Percentiles rank a stretch among this genome's conserved stretches.
Evolutionary conservation across 2,329 filamentous ascomycete species (phyloP).

Genomic region (Acrodontium crateriforme): DNA sequence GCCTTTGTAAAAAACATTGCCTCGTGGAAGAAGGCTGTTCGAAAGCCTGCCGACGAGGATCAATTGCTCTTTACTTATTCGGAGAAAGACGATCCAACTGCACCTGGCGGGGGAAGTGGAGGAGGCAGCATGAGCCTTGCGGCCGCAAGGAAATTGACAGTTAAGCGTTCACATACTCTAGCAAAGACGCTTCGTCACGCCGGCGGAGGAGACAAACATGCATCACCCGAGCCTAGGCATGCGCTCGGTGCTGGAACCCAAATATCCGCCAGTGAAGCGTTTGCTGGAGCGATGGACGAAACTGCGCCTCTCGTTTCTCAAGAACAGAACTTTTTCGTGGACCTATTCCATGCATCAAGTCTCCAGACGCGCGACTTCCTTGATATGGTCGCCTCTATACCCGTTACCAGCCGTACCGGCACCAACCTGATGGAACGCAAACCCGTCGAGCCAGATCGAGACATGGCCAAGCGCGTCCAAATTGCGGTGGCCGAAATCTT

Average conservation of each 20-base stretch:
- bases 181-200: slow-evolving; percentile 59
- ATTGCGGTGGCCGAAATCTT: slow-evolving; percentile 83
- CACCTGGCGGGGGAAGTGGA: slow-evolving; percentile 40
- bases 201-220: slow-evolving; percentile 45
- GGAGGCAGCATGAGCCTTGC: slow-evolving; percentile 40
- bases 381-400: slow-evolving; percentile 55
- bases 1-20: slow-evolving; percentile 67
- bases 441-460: slow-evolving; percentile 77
- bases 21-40: slow-evolving; percentile 46
- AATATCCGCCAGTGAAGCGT: slow-evolving; percentile 61
- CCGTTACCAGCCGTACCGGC: slow-evolving; percentile 54
- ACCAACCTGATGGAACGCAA: slow-evolving; percentile 61
- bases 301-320: slow-evolving; percentile 71
- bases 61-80: slow-evolving; percentile 71
- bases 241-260: slow-evolving; percentile 12
- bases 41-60: slow-evolving; percentile 19
- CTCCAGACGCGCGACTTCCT: slow-evolving; percentile 69
- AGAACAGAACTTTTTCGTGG: slow-evolving; percentile 94
- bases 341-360: slow-evolving; percentile 91
- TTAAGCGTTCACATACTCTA: slow-evolving; percentile 82
- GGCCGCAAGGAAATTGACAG: slow-evolving; percentile 77
- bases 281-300: slow-evolving; percentile 67
- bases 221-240: slow-evolving; percentile 40
- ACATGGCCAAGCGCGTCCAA: slow-evolving; percentile 71
- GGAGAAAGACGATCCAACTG: slow-evolving; percentile 59